phyloP scores from a whole-genome alignment of 129 eudicot species.

The Flaveria sonorensis region DNA sequence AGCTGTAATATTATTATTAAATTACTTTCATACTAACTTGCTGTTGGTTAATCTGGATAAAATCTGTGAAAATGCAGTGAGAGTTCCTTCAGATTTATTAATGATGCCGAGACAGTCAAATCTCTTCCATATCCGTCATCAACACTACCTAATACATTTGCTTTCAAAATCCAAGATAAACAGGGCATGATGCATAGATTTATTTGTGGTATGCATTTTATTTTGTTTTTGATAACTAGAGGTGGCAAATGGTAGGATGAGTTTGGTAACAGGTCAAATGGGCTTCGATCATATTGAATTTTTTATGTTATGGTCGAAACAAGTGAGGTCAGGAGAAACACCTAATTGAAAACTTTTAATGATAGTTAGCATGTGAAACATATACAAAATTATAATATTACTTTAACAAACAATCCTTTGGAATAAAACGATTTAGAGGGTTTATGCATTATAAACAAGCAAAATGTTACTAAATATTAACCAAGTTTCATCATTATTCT shows the following conservation, averaged over 20 bases:
- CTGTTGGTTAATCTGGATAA: constrained; percentile 22
- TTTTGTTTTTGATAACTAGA: constrained; percentile 15
- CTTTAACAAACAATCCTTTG: not conserved
- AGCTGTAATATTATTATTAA: constrained; percentile 2
- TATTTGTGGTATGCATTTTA: constrained; percentile 60
- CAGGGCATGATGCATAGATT: constrained; percentile 89
- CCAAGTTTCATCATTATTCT: not conserved
- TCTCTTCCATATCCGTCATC: constrained; percentile 62
- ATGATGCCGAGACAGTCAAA: constrained; percentile 71
- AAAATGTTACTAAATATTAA: not conserved
- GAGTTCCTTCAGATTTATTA: constrained; percentile 63
- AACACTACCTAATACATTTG: constrained; percentile 51
- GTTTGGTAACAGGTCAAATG: not conserved
- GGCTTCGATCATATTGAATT: not conserved
- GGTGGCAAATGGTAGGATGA: not conserved
- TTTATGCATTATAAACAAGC: not conserved
- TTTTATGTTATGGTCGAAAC: not conserved
- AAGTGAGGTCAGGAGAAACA: not conserved
- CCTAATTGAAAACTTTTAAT: not conserved
- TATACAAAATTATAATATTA: no score
- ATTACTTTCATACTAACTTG: not conserved
- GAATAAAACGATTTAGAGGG: not conserved
- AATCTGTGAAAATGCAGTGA: constrained; percentile 54
- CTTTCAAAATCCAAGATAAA: constrained; percentile 87
- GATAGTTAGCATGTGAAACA: not conserved